Evolutionary conservation across 2,329 filamentous ascomycete genomes (phyloP), one percentile per base, ranked within the genome.

Genomic region (Fusarium mangiferae): DNA sequence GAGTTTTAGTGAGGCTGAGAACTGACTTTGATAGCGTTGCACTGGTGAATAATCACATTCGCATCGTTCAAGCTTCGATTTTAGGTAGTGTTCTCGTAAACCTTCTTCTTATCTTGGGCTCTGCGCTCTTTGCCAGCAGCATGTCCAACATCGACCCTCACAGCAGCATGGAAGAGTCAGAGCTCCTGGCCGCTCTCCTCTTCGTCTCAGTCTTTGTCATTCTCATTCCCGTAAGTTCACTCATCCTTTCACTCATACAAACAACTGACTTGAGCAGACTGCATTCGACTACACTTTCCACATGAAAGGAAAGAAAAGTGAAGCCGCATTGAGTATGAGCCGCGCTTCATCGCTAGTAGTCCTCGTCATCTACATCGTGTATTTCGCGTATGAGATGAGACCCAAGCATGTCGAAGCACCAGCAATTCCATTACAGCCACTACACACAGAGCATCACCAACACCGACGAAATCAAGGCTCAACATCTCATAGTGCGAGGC

Each of bases 81-180:
- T 85, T 95, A 22, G 93, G 93, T 26, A 94, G 92, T 3, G 93
- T 95, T 63, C 84, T 95, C n/a, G 91, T 93, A 62, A 95, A 95
- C 77, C 81, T 95, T 52, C 84, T 95, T 8, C 85, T 94, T 45
- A 94, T 94, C 73, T 85, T 95, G 55, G 93, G 93, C 70, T 94
- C 94, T 88, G 91, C 91, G 41, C 93, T 95, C 74, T 82, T 94
- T 4, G 84, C 92, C 11, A 92, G 92, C 71, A 92, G 91, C 57
- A 85, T 94, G 41, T 88, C 90, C 56, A 92, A 89, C 78, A 87
- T 89, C 75, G 92, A 94, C 80, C 91, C 93, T 77, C 82, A 83
- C 17, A 78, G 78, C 62, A 80, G 80, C 62, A 72, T 75, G 12
- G 75, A 78, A 8, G 82, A 82, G 39, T 80, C 82, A 0, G 81